Base-by-base conservation (phyloP, 2,329 filamentous ascomycete genomes). In the Clonostachys chloroleuca region DNA sequence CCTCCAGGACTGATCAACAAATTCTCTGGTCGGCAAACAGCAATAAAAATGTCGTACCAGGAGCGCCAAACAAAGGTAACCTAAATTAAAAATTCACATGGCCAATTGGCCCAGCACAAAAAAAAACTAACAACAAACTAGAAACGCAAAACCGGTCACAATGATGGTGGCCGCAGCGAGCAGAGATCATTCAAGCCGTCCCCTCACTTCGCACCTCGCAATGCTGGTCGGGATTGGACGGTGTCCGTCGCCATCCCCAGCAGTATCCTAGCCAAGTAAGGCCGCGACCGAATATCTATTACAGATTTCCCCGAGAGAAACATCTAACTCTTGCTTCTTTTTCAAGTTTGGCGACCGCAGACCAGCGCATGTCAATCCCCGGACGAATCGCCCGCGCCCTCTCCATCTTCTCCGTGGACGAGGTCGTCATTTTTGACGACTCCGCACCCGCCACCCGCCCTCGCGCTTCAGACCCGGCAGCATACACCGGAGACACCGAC, bases 361-460 rank as follows among this genome's bases (percentile, higher is more conserved):
- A 95, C 50, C 84, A 89, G 60, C 86, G 89, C 61, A 89, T 86
- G 35, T 76, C 78, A 43, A 74, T 87, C 43, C 86, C 84, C 2
- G 87, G 86, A 8, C 84, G 86, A 53, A 84, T 95, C 46, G 89
- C 89, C 6, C 87, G 90, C 46, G 88, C 89, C 34, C 78, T 90
- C 45, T 86, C 88, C 51, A 85, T 95, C 52, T 95, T 94, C 68
- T 86, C 81, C 58, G 78, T 95, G 54, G 90, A 95, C 61, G 90
- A 95, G 67, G 77, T 95, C 33, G 76, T 95, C 44, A 72, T 95
- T 47, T 95, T 87, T 64, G 83, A 92, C 59, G 90, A 95, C 66
- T 75, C 74, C 35, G 75, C 75, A 3, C 44, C 57, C 7, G 67
- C 73, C 13, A 59, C 71, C 34, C 75, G 76, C 34, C 66, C 64